Evolutionary conservation across 2,329 filamentous ascomycete species (phyloP), one percentile per base, ranked within the genome.

Genomic region (Exophiala mesophila): DNA sequence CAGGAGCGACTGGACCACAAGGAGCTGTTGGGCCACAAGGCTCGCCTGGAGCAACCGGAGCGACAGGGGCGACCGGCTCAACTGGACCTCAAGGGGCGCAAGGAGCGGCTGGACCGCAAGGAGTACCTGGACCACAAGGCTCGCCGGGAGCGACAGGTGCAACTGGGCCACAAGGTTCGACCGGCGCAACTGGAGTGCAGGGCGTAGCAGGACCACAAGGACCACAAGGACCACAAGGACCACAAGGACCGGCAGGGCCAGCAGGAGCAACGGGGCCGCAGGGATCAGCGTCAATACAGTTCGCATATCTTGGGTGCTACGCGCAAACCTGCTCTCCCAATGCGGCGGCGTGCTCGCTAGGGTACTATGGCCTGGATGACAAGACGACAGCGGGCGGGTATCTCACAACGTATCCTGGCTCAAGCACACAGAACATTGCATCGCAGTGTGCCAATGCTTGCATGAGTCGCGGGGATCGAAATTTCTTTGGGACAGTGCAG

Each of bases 261-360:
- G 36, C 36, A 9, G 41, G 34, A 7, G 2, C 39, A 9, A n/a
- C 17, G 13, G 43, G 38, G 2, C 33, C 34, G 3, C 15, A 23
- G 7, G 38, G 42, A 15, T 15, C 33, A 4, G 15, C 34, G 2
- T 20, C 36, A 16, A 44, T 41, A 12, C 38, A 36, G n/a, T 50
- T 44, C 36, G 39, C 45, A n/a, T 47, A 38, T 21, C 16, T 40
- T 6, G 47, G 47, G n/a, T 50, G 48, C 30, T 51, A 29, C 24
- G 7, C 16, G 19, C 45, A 51, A 29, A 21, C 36, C 10, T 51
- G 45, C 35, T 16, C 24, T 13, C 10, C 23, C 26, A 24, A 5
- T 4, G 34, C 19, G 12, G 23, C 23, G 23, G 23, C 23, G 12
- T 34, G 16, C 20, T 1, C 18, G 4, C 3, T 36, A 9, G 36